Conservation (phyloP, 2,329 filamentous ascomycete species). For the Colletotrichum sp. region DNA sequence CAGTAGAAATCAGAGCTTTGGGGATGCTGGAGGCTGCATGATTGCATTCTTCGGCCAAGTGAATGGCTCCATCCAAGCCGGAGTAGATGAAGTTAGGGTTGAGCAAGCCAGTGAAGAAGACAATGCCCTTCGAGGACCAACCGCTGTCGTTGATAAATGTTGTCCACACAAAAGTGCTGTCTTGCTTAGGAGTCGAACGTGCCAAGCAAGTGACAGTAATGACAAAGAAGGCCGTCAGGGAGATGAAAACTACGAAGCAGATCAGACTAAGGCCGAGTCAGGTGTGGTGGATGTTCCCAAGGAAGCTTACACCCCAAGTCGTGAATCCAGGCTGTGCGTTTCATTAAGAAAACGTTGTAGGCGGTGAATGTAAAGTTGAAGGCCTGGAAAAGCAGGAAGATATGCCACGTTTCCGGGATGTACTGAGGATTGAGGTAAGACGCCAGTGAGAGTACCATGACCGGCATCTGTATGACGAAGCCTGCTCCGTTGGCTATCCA, state of each 20-base stretch:
- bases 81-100: slow-evolving; percentile 42
- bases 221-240: slow-evolving; percentile 28
- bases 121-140: slow-evolving; percentile 32
- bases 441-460: not conserved
- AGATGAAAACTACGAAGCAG: not conserved
- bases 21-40: slow-evolving; percentile 34
- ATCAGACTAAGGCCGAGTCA: not conserved
- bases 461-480: slow-evolving; percentile 16
- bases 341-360: slow-evolving; percentile 9
- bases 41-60: slow-evolving; percentile 41
- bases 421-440: slow-evolving; percentile 2
- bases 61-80: slow-evolving; percentile 39
- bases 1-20: slow-evolving; percentile 34
- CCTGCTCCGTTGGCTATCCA: slow-evolving; percentile 15
- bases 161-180: slow-evolving; percentile 30
- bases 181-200: slow-evolving; percentile 3
- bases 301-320: not conserved
- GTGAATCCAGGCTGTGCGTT: slow-evolving; percentile 1
- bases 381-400: not conserved
- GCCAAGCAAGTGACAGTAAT: slow-evolving; percentile 34
- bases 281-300: not conserved
- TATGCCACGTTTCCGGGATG: slow-evolving; percentile 3
- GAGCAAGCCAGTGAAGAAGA: slow-evolving; percentile 43
- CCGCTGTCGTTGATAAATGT: slow-evolving; percentile 32
- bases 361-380: not conserved